Evolutionary conservation across 1,139 yeast species (phyloP).

Genomic region (Geotrichum candidum): DNA sequence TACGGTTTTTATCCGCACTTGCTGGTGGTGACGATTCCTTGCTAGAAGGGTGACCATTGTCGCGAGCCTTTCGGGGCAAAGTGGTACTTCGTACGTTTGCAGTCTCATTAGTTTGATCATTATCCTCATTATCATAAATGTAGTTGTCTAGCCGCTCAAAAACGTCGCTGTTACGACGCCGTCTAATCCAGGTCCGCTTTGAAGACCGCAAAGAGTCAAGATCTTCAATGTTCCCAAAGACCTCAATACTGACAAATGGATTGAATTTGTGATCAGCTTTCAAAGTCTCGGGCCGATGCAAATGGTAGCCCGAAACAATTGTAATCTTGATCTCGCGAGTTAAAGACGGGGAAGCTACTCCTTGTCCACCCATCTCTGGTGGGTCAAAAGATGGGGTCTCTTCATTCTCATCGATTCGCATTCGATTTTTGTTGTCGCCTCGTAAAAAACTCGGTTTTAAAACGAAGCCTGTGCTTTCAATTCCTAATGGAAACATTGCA

Average conservation of each 20-base stretch:
- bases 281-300: slow-evolving; percentile 57
- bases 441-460: slow-evolving; percentile 52
- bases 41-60: neutral
- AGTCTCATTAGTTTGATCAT: neutral
- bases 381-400: neutral
- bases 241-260: slow-evolving; percentile 55
- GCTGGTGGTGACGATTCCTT: neutral
- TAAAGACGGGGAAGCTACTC: neutral
- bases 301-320: slow-evolving; percentile 77
- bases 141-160: slow-evolving; percentile 20
- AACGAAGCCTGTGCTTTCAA: slow-evolving; percentile 60
- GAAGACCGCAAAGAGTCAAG: slow-evolving; percentile 1
- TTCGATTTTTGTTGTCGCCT: neutral
- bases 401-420: slow-evolving; percentile 3
- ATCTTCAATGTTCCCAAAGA: slow-evolving; percentile 39
- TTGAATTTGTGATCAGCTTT: slow-evolving; percentile 43
- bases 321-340: slow-evolving; percentile 34
- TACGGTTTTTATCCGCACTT: neutral
- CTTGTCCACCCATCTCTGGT: slow-evolving; percentile 8
- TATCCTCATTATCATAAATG: neutral
- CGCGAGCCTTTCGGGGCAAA: neutral
- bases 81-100: neutral
- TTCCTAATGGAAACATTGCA: slow-evolving; percentile 61
- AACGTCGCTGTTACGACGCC: neutral
- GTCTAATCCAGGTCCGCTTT: slow-evolving; percentile 8